These are phyloP conservation scores for Strobilomyces dryophilus DNA, from an alignment of 768 basidiomycete species.

Conservation along the genomic window DNA sequence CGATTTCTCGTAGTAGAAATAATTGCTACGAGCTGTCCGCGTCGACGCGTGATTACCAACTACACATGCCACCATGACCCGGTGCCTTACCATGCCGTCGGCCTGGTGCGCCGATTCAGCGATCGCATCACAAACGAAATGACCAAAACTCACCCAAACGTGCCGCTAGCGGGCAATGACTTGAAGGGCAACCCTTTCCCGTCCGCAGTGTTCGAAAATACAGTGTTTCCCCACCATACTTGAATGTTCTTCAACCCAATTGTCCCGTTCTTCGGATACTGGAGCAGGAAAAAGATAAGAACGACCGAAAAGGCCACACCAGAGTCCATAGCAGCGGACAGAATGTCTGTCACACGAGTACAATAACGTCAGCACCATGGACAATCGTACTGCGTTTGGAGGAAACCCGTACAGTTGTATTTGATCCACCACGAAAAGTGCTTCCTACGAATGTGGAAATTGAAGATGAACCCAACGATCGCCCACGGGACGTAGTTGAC, in stretches of 20 bases:
- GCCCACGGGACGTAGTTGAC: conserved; percentile 67
- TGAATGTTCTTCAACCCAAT: conserved; percentile 54
- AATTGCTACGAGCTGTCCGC: neutral
- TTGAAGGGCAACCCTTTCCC: conserved; percentile 9
- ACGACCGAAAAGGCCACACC: conserved; percentile 59
- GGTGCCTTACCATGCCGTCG: conserved; percentile 6
- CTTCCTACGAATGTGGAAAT: conserved; percentile 53
- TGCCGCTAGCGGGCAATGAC: conserved; percentile 11
- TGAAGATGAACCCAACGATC: conserved; percentile 63
- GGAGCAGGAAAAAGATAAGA: conserved; percentile 57
- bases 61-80: neutral
- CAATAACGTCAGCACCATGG: conserved; percentile 13
- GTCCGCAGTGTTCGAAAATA: conserved; percentile 25
- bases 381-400: neutral
- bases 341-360: conserved; percentile 38
- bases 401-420: conserved; percentile 33
- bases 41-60: neutral
- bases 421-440: conserved; percentile 71
- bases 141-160: conserved; percentile 25
- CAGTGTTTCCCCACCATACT: conserved; percentile 70
- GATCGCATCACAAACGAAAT: neutral
- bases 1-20: neutral
- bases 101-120: conserved; percentile 2
- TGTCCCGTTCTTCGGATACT: conserved; percentile 58
- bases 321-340: conserved; percentile 71